phyloP scores from a whole-genome alignment of 768 basidiomycete species.

The Lentinus tigrinus region DNA sequence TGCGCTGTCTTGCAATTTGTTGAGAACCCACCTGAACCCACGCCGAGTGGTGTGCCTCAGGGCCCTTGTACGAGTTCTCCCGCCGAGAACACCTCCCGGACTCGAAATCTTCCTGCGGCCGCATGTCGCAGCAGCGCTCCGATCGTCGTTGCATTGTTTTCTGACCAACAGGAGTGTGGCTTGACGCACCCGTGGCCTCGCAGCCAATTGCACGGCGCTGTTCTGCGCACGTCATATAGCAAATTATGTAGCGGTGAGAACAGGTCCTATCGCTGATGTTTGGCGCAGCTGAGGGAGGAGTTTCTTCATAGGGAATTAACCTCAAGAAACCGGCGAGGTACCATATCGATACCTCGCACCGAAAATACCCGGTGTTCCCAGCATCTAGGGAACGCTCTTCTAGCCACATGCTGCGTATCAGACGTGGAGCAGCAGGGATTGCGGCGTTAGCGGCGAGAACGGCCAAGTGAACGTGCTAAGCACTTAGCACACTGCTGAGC shows the following conservation, averaged over 20 bases:
- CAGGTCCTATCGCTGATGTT: neutral
- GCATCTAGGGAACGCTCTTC: neutral
- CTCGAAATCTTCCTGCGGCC: neutral
- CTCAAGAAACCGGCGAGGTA: neutral
- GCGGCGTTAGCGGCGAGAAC: neutral
- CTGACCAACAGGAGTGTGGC: neutral
- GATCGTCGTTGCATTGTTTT: neutral
- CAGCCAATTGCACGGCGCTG: neutral
- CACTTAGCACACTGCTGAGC: too few relatives aligned
- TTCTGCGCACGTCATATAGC: neutral
- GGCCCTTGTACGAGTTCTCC: neutral
- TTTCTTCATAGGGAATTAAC: conserved; percentile 7
- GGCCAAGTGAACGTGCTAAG: neutral
- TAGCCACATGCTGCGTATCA: neutral
- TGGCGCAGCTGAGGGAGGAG: neutral
- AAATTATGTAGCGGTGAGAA: conserved; percentile 1
- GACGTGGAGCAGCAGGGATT: neutral
- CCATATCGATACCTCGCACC: neutral
- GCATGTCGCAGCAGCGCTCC: neutral
- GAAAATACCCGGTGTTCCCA: neutral
- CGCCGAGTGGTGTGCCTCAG: neutral
- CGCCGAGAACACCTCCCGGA: neutral
- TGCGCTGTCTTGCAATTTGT: neutral
- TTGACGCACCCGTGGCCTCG: neutral
- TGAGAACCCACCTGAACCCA: neutral